phyloP scores from a whole-genome alignment of 768 basidiomycete species.

The Naganishia kalamii region DNA sequence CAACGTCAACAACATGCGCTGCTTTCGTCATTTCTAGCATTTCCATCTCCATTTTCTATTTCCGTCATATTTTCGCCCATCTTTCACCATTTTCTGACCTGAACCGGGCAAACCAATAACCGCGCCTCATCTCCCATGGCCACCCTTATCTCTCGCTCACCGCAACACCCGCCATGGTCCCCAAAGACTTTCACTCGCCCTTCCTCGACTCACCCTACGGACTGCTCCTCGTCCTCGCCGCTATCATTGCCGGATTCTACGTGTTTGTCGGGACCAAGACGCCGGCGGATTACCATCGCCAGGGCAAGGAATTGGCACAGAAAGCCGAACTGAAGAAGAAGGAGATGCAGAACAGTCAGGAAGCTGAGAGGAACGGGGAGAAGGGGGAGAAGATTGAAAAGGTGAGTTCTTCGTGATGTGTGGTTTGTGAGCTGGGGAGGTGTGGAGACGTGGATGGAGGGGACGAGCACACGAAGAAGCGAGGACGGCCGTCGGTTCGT shows the following conservation, averaged over 20 bases:
- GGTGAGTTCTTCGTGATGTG: not conserved
- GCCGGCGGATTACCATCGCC: slow-evolving; percentile 10
- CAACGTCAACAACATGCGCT: too few relatives aligned
- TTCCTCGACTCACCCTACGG: slow-evolving; percentile 12
- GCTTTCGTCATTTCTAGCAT: too few relatives aligned
- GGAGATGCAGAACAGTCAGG: not conserved
- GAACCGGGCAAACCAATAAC: slow-evolving; percentile 1
- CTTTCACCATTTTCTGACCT: too few relatives aligned
- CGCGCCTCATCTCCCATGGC: not conserved
- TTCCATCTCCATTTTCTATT: too few relatives aligned
- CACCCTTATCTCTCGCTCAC: not conserved
- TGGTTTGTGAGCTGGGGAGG: not conserved
- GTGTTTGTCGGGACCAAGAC: slow-evolving; percentile 8
- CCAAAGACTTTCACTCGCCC: not conserved
- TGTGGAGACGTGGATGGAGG: not conserved
- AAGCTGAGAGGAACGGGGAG: slow-evolving; percentile 14
- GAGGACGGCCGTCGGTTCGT: too few relatives aligned
- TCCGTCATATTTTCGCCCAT: too few relatives aligned
- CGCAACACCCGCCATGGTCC: not conserved
- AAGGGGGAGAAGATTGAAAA: slow-evolving; percentile 18
- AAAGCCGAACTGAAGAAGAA: not conserved
- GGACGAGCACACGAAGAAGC: not conserved
- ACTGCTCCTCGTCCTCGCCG: slow-evolving; percentile 5
- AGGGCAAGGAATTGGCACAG: not conserved
- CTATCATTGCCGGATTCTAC: slow-evolving; percentile 6